Conservation (phyloP, 2,329 filamentous ascomycete species). For the Falciphora oryzae region DNA sequence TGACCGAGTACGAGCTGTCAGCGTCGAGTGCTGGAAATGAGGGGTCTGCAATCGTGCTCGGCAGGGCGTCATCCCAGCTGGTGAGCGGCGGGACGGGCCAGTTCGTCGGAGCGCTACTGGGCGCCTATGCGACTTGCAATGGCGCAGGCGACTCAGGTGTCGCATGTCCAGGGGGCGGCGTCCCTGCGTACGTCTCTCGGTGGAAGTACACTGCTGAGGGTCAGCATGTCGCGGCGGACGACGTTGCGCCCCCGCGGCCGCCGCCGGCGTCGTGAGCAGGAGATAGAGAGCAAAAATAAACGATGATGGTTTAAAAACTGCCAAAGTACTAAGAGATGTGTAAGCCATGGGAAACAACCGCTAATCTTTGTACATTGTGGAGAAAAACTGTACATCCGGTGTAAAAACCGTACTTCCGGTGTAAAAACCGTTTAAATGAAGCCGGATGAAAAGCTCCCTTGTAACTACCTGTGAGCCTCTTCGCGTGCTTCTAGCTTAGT, state of each 20-base stretch:
- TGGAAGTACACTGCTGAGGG: conserved; percentile 14
- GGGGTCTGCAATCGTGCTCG: conserved; percentile 17
- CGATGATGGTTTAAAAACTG: too few relatives aligned
- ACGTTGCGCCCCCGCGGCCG: neutral
- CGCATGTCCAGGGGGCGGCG: conserved; percentile 21
- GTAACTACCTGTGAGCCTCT: too few relatives aligned
- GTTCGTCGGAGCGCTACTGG: conserved; percentile 28
- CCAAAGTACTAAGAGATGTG: too few relatives aligned
- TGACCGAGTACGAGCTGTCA: conserved; percentile 25
- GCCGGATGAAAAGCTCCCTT: too few relatives aligned
- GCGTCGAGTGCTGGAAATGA: conserved; percentile 20
- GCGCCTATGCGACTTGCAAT: conserved; percentile 31
- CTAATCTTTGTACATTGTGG: too few relatives aligned
- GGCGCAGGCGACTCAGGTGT: conserved; percentile 22
- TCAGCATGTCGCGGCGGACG: neutral
- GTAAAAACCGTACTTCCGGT: too few relatives aligned
- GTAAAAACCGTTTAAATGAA: too few relatives aligned
- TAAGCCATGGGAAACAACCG: too few relatives aligned
- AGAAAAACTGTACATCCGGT: too few relatives aligned
- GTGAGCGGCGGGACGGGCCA: conserved; percentile 28
- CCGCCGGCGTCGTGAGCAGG: too few relatives aligned
- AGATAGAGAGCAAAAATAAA: too few relatives aligned
- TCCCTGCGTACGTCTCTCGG: conserved; percentile 23
- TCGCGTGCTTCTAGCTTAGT: too few relatives aligned
- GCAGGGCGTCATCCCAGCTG: conserved; percentile 23